These are phyloP conservation scores for Xerocomellus intermedius DNA, from an alignment of 768 basidiomycete species.

Conservation along the genomic window DNA sequence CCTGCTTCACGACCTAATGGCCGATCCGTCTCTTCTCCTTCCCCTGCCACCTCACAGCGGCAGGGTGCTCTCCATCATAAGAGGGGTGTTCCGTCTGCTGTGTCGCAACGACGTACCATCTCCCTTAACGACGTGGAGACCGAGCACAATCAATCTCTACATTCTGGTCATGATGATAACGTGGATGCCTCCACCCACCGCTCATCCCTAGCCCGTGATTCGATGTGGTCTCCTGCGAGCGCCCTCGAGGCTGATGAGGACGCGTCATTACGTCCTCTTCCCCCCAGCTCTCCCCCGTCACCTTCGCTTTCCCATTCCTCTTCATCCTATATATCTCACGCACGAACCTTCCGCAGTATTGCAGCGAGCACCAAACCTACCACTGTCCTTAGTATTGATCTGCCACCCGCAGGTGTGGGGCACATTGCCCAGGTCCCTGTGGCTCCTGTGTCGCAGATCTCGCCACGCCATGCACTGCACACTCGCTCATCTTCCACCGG, in stretches of 20 bases:
- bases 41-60: constrained; percentile 24
- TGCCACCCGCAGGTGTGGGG: constrained; percentile 77
- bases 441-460: constrained; percentile 52
- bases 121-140: constrained; percentile 64
- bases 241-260: constrained; percentile 89
- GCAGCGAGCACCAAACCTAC: constrained; percentile 93
- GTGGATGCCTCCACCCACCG: constrained; percentile 48
- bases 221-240: constrained; percentile 77
- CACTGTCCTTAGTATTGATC: constrained; percentile 86
- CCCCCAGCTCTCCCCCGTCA: constrained; percentile 84
- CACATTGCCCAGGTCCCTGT: constrained; percentile 86
- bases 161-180: constrained; percentile 38
- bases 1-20: constrained; percentile 23
- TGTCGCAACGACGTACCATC: constrained; percentile 52
- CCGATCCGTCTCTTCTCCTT: constrained; percentile 31
- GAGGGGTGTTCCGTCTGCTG: constrained; percentile 21
- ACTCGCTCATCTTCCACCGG: constrained; percentile 59
- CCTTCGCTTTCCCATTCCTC: constrained; percentile 84
- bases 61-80: constrained; percentile 17
- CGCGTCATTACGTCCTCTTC: constrained; percentile 86
- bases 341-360: constrained; percentile 78
- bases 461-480: constrained; percentile 55
- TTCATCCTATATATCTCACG: constrained; percentile 78
- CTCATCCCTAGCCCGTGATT: constrained; percentile 67
- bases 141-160: constrained; percentile 36